Evolutionary conservation across 2,329 filamentous ascomycete species (phyloP).

Genomic region (Sarocladium strictum): DNA sequence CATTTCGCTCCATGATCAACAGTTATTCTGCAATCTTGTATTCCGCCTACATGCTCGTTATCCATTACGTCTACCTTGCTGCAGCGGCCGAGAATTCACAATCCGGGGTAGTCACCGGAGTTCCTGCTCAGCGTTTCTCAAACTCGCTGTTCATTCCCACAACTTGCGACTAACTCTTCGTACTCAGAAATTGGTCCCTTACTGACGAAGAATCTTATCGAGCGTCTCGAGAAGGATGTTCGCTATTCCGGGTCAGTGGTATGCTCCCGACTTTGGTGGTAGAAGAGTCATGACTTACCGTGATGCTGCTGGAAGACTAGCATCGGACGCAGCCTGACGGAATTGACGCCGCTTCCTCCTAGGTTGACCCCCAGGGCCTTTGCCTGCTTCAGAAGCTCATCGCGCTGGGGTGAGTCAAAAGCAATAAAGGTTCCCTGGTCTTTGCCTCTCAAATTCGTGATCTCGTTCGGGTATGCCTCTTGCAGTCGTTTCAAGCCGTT

Average conservation of each 20-base stretch:
- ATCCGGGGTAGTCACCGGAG: too few species aligned
- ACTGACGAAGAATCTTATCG: background rate
- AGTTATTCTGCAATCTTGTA: too few species aligned
- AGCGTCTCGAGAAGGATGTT: background rate
- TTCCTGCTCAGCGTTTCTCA: too few species aligned
- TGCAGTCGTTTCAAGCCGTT: slow-evolving; percentile 61
- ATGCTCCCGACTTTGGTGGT: background rate
- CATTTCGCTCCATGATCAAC: too few species aligned
- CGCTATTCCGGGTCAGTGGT: background rate
- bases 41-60: too few species aligned
- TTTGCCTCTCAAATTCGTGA: slow-evolving; percentile 80
- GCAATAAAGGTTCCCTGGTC: slow-evolving; percentile 89
- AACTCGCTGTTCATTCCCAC: too few species aligned
- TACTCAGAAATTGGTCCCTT: too few species aligned
- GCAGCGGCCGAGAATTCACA: too few species aligned
- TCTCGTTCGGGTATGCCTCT: slow-evolving; percentile 66
- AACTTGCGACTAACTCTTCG: too few species aligned
- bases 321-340: slow-evolving; percentile 83
- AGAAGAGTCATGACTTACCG: slow-evolving; percentile 27
- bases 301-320: slow-evolving; percentile 89
- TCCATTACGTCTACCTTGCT: too few species aligned
- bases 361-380: slow-evolving; percentile 83
- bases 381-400: slow-evolving; percentile 71
- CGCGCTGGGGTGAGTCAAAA: slow-evolving; percentile 76
- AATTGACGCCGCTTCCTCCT: slow-evolving; percentile 69